Conservation (phyloP, 148 eudicot genomes). For the Chenopodium berlandieri region DNA sequence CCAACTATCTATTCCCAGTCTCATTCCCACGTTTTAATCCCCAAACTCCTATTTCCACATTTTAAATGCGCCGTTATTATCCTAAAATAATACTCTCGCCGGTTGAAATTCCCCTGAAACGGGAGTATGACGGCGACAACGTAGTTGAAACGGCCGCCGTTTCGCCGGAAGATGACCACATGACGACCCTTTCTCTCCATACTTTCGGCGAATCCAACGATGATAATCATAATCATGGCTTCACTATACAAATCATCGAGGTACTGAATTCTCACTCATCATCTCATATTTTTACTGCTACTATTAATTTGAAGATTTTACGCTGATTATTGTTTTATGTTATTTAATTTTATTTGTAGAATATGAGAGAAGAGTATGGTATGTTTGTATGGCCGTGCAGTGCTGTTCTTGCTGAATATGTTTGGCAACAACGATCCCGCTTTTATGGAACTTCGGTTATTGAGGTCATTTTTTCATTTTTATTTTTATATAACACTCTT, state of each 20-base stretch:
- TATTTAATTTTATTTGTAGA: constrained; percentile 32
- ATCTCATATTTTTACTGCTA: not conserved
- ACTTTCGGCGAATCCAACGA: constrained; percentile 37
- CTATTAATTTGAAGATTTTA: not conserved
- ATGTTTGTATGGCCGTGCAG: constrained; percentile 94
- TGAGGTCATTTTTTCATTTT: constrained; percentile 47
- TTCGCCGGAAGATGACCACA: constrained; percentile 23
- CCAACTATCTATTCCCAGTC: too few relatives aligned
- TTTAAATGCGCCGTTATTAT: too few relatives aligned
- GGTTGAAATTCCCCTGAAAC: not conserved
- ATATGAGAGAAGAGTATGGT: constrained; percentile 84
- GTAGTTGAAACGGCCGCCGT: not conserved
- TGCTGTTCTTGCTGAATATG: constrained; percentile 77
- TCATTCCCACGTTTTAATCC: too few relatives aligned
- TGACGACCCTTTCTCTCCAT: constrained; percentile 55
- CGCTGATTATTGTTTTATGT: not conserved
- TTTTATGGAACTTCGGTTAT: constrained; percentile 54
- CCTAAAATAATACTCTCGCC: not conserved
- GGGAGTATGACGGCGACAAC: not conserved
- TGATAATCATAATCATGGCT: constrained; percentile 25
- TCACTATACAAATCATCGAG: constrained; percentile 68
- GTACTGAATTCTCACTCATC: constrained; percentile 18
- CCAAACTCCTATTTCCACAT: too few relatives aligned
- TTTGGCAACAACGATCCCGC: constrained; percentile 81
- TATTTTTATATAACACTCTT: too few relatives aligned